Evolutionary conservation across 192 early-diverging fungal species (phyloP), one percentile per base, ranked within the genome.

Genomic region (Coemansia pectinata): DNA sequence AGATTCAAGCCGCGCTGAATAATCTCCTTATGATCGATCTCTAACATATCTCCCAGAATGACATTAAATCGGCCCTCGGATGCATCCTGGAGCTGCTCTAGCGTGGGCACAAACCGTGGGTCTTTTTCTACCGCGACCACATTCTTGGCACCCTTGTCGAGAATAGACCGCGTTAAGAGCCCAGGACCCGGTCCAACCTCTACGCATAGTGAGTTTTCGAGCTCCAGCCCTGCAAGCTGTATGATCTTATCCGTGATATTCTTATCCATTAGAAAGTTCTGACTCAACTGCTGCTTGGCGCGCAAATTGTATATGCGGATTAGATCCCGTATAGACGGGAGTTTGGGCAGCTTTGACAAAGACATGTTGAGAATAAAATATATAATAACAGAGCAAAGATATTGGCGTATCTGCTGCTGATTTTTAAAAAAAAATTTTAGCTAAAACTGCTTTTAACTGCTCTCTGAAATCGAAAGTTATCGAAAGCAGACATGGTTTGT

Each of bases 151-250:
- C 90, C 89, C 14, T 84, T 72, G 62, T 92, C 89, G 33, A 94
- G 70, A 6, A 94, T 86, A n/a, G 92, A 91, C 31, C 92, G 80
- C 11, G 92, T 92, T 8, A 94, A 78, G 19, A 92, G 72, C 5
- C 92, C 92, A 7, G 92, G 92, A 0, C 92, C 91, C 33, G 92
- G 90, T 0, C 92, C 92, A 21, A 94, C 91, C 69, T 94, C 92
- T 15, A 94, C 85, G 15, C 90, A 87, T 9, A 92, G 78, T 21
- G 87, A 72, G 48, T 89, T 85, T 38, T 84, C 64, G 7, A 72
- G 62, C 34, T 85, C 85, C n/a, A 91, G 78, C 17, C 79, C 77
- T 7, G 92, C 89, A 17, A 83, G 77, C 19, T 78, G 67, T 14
- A 88, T 85, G 42, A 94, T 91, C 31, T 90, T 90, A 71, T 92